Percentiles rank a stretch among this genome's conserved stretches.
Evolutionary conservation across 176 grass and related monocot genomes (phyloP).

Genomic region (Dendrocalamus sinicus): DNA sequence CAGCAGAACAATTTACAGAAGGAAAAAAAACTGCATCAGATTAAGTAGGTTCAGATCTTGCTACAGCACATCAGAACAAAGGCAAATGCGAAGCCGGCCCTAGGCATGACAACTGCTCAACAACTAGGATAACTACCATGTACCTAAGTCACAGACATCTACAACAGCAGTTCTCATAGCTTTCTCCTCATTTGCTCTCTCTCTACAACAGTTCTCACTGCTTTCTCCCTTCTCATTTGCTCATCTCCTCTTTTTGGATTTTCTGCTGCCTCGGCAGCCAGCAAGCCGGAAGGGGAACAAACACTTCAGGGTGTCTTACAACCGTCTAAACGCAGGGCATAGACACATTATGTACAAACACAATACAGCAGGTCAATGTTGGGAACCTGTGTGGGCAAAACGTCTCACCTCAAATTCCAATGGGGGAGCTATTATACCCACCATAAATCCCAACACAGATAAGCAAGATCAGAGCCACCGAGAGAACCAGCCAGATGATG

Average conservation of each 20-base stretch:
- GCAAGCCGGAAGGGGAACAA: neutral
- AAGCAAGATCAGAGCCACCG: conserved; percentile 48
- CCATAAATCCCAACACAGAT: conserved; percentile 51
- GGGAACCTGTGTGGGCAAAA: neutral
- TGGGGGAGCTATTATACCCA: conserved; percentile 2
- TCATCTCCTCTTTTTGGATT: conserved; percentile 30
- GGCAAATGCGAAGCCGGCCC: neutral
- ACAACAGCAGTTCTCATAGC: neutral
- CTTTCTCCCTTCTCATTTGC: conserved; percentile 31
- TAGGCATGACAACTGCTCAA: conserved; percentile 40
- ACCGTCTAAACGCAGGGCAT: neutral
- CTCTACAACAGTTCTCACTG: neutral
- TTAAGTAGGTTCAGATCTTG: conserved; percentile 36
- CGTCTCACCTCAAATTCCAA: neutral
- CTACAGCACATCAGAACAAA: conserved; percentile 18
- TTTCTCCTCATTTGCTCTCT: conserved; percentile 29
- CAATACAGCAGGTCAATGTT: neutral
- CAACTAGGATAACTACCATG: conserved; percentile 7
- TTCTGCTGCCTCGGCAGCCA: conserved; percentile 4
- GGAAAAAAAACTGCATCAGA: neutral
- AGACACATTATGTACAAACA: conserved; percentile 43
- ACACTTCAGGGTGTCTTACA: conserved; percentile 20
- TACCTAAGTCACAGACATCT: too few species aligned
- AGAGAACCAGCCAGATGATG: conserved; percentile 54
- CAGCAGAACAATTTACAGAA: neutral